Evolutionary conservation across 2,329 filamentous ascomycete genomes (phyloP), one percentile per base, ranked within the genome.

Genomic region (Aspergillus flavus): DNA sequence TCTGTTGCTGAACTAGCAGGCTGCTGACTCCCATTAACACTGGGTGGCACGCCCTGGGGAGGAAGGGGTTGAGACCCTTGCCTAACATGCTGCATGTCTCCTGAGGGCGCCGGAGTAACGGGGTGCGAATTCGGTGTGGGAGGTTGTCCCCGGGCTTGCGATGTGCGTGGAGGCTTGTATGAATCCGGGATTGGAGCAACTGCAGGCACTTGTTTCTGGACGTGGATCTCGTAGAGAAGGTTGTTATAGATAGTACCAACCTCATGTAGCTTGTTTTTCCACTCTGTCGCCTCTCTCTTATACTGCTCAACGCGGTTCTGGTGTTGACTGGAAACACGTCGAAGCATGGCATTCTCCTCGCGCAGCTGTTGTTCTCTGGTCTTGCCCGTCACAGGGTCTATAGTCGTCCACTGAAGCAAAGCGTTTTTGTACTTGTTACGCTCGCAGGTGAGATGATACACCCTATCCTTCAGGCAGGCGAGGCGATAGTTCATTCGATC

Each of bases 341-440:
- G 72, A 39, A 74, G 61, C 59, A 62, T 68, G 4, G 65, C 64
- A 62, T 70, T 71, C 55, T 71, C 63, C 30, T 68, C 65, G 14
- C 64, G 68, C 6, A 71, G 53, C 30, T 64, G 11, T 52, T 71
- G 63, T 28, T 66, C 60, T 16, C 64, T 70, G 12, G 67, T 64
- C 61, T 75, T 76, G 2, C 75, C 74, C 3, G 76, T 74, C 28
- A 56, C 57, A 0, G 67, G 64, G 36, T 79, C 74, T 48, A 72
- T 34, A 1, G 39, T 58, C 4, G 65, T 70, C 61, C 70, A 72
- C 48, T 70, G 64, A 9, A 64, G 57, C 53, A 72, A 69, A 6
- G 61, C 67, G n/a, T 66, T 70, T 32, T 68, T 71, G 50, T 73
- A 73, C 52, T 70, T 71, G 53, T 74, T 69, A 2, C 75, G 73